Base-by-base conservation (phyloP, 495 filamentous ascomycete genomes). In the Aspergillus campestris region DNA sequence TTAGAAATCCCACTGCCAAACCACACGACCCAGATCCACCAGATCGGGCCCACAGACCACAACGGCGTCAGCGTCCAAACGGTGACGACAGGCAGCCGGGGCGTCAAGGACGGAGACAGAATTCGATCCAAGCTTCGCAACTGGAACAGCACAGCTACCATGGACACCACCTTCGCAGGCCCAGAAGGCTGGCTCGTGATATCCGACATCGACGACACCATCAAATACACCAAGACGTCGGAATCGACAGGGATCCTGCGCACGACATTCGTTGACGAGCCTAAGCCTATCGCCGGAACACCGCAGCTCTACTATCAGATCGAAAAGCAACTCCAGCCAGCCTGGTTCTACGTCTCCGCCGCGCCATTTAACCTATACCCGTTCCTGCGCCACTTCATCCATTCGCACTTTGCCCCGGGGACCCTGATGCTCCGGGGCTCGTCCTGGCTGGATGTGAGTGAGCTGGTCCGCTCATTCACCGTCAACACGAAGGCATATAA, bases 321-420 rank as follows among this genome's bases (percentile, higher is more conserved):
- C 27, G 67, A 80, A 39, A 59, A 65, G 8, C 51, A 75, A 42
- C 72, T 84, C 4, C 59, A 66, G 3, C 83, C 91, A 8, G 74
- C 86, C 1, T 95, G 83, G 77, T 95, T 92, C 65, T 97, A 97
- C 65, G 78, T 97, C 40, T 94, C 87, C 5, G 91, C 91, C 1
- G 94, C 88, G 3, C 91, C 91, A 1, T 95, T 96, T 70, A 95
- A 94, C 50, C 78, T 97, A 3, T 95, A 95, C 61, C 81, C 85
- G 2, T 94, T 94, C 67, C 78, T 96, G n/a, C 78, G 72, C 47
- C 53, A 68, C 0, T 73, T 97, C 71, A 66, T 87, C 0, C 65
- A 82, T 43, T 53, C 69, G 11, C 60, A 88, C 61, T 97, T 83
- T 60, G 82, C 78, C 0, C 78, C 74, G 1, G 91, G 91, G 14